Conservation (phyloP, 2,329 filamentous ascomycete genomes). For the Penicillium sp. region DNA sequence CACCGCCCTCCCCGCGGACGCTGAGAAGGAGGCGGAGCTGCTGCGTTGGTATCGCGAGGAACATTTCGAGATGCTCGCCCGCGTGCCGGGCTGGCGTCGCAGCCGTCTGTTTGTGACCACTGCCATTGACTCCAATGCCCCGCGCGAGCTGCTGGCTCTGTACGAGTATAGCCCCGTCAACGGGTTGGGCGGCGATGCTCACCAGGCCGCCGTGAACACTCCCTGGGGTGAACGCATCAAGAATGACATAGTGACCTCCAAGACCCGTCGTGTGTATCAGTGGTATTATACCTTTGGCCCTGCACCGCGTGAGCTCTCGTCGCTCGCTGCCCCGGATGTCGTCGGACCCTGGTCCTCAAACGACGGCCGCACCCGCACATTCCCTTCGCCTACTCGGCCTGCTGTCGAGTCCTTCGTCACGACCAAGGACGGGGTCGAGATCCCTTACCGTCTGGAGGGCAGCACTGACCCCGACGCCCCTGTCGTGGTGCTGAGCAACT, state of each 20-base stretch:
- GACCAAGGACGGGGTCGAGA: constrained; percentile 63
- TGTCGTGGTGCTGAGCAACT: constrained; percentile 73
- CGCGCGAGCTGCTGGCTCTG: constrained; percentile 61
- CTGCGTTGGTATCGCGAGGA: constrained; percentile 72
- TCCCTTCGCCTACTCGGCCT: constrained; percentile 44
- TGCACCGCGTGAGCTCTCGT: constrained; percentile 64
- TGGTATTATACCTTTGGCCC: constrained; percentile 79
- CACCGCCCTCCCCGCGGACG: constrained; percentile 56
- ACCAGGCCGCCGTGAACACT: constrained; percentile 62
- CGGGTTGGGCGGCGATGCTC: constrained; percentile 63
- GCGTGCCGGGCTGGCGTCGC: constrained; percentile 75
- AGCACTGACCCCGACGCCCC: constrained; percentile 64
- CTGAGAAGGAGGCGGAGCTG: constrained; percentile 52
- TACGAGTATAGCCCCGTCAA: constrained; percentile 70
- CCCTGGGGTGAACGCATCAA: constrained; percentile 60
- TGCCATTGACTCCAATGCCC: constrained; percentile 56
- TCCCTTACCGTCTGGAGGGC: constrained; percentile 75
- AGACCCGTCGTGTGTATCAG: constrained; percentile 61
- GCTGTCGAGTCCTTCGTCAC: constrained; percentile 66
- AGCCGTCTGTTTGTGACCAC: constrained; percentile 69
- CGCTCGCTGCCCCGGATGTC: constrained; percentile 51
- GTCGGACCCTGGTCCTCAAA: constrained; percentile 53
- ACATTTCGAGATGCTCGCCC: constrained; percentile 67
- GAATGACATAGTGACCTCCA: constrained; percentile 56
- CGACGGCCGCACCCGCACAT: constrained; percentile 57